These are phyloP conservation scores for Cadophora malorum DNA, from an alignment of 2,329 filamentous ascomycete species.

Conservation along the genomic window DNA sequence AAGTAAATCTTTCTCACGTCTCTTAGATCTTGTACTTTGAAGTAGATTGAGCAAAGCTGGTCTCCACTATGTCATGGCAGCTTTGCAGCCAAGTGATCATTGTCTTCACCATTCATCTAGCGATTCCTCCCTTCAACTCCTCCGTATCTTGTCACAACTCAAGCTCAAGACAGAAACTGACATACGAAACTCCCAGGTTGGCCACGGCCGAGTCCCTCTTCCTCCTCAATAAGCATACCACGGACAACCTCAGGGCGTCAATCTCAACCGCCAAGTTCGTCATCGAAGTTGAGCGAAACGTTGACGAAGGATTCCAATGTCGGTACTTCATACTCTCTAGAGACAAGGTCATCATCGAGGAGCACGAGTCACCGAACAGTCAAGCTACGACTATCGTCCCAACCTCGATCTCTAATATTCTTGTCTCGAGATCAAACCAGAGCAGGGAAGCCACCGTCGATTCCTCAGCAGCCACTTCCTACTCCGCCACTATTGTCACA, in stretches of 20 bases:
- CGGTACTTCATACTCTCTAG: not conserved
- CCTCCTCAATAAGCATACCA: not conserved
- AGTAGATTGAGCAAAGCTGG: not conserved
- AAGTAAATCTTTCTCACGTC: not conserved
- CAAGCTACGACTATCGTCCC: not conserved
- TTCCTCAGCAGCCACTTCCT: not conserved
- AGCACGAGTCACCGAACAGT: not conserved
- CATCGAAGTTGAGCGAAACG: not conserved
- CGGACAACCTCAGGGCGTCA: not conserved
- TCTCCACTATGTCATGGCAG: too few relatives aligned
- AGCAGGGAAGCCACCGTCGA: not conserved
- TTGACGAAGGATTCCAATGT: not conserved
- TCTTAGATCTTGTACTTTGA: not conserved
- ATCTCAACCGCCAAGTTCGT: not conserved
- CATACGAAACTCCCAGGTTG: not conserved
- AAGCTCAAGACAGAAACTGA: not conserved
- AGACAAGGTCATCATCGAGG: not conserved
- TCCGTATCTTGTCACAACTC: not conserved
- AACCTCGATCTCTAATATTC: too few relatives aligned
- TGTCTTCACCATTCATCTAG: not conserved
- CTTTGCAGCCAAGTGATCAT: not conserved
- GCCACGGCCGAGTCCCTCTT: not conserved
- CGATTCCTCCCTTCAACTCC: not conserved
- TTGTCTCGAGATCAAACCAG: too few relatives aligned
- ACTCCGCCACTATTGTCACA: not conserved